Evolutionary conservation across 345 rosid genomes (phyloP).

Genomic region (Reutealis trisperma): DNA sequence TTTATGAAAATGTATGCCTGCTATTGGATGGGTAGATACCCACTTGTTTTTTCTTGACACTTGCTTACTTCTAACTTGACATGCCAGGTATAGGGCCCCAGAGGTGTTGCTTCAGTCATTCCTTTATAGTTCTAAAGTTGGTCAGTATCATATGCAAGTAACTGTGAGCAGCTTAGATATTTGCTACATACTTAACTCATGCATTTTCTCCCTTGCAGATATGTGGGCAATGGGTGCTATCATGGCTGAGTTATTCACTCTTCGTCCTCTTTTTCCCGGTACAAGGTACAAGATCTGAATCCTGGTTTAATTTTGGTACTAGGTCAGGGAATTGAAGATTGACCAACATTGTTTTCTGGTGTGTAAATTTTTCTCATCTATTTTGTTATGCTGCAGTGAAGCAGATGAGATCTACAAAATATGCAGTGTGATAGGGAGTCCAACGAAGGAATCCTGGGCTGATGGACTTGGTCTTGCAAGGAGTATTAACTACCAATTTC

Average conservation of each 20-base stretch:
- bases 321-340: neutral
- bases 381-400: constrained; percentile 63
- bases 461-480: constrained; percentile 89
- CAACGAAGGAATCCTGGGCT: constrained; percentile 72
- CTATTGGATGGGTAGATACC: neutral
- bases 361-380: neutral
- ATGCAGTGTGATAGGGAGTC: constrained; percentile 84
- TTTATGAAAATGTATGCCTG: neutral
- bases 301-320: neutral
- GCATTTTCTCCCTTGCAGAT: constrained; percentile 40
- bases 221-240: constrained; percentile 99
- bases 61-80: neutral
- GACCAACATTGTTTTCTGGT: too few species aligned
- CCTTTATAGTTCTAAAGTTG: constrained; percentile 77
- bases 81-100: constrained; percentile 94
- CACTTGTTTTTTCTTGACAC: neutral
- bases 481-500: constrained; percentile 75
- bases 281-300: constrained; percentile 45
- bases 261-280: constrained; percentile 92
- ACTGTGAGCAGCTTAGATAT: too few species aligned
- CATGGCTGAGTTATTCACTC: constrained; percentile 78
- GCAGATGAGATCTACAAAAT: constrained; percentile 95
- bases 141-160: constrained; percentile 44
- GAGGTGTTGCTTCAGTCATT: constrained; percentile 90
- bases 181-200: too few species aligned